These are phyloP conservation scores for Coemansia sp. DNA, from an alignment of 192 early-diverging fungal species.

Conservation along the genomic window DNA sequence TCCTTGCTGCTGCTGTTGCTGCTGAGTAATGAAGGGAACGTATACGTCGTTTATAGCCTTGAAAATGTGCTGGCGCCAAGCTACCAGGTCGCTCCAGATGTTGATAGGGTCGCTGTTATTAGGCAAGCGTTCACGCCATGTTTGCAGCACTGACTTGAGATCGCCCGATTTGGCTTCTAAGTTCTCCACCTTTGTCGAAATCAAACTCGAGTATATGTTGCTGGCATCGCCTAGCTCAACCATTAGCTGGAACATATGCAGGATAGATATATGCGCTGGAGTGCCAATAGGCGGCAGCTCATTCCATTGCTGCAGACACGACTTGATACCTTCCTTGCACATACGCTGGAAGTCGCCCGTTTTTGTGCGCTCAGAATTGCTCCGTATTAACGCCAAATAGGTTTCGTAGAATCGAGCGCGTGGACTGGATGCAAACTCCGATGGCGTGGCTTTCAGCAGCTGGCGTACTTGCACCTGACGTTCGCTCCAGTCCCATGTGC, in stretches of 20 bases:
- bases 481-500: constrained; percentile 88
- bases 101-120: constrained; percentile 97
- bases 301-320: constrained; percentile 84
- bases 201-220: constrained; percentile 81
- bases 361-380: constrained; percentile 57
- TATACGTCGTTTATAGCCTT: constrained; percentile 95
- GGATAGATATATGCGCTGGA: constrained; percentile 78
- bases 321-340: constrained; percentile 84
- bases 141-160: constrained; percentile 83
- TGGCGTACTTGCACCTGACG: constrained; percentile 63
- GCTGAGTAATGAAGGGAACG: constrained; percentile 71
- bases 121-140: constrained; percentile 96
- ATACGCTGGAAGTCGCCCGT: constrained; percentile 70
- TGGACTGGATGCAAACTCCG: constrained; percentile 61
- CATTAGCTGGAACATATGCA: constrained; percentile 95
- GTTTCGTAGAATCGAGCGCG: constrained; percentile 85
- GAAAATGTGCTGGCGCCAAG: constrained; percentile 98
- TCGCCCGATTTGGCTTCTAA: constrained; percentile 85
- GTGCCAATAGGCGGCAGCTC: constrained; percentile 82
- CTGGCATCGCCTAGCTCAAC: constrained; percentile 93
- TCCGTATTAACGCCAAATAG: constrained; percentile 73
- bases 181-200: constrained; percentile 74
- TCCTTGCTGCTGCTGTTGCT: constrained; percentile 7
- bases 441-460: constrained; percentile 64
- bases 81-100: constrained; percentile 95